Base-by-base conservation (phyloP, 1,284 basidiomycete species). In the Phylloboletellus chloephorus region DNA sequence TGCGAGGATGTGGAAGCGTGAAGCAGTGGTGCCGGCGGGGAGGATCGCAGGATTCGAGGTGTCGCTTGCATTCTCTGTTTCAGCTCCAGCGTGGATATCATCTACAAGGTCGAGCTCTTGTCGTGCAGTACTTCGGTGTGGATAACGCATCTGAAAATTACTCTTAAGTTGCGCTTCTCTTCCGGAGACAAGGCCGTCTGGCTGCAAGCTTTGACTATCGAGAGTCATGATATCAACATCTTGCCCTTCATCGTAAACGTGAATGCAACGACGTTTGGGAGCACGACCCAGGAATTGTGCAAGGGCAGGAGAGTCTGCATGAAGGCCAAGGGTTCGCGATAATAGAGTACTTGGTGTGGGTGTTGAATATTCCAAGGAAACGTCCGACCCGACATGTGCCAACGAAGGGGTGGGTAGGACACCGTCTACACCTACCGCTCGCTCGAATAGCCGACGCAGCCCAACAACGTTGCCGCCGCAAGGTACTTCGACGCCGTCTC, bases 251-350 rank as follows among this genome's bases (percentile, higher is more conserved):
- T 72, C 66, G 51, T 71, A 69, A 9, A 72, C 68, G 41, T 72
- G 71, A 46, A 88, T 80, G 30, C 67, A 63, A 31, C 80, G 73
- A 41, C 74, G 71, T 47, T 69, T 72, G 0, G 72, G 68, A 19
- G 68, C 64, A 51, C 77, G 76, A 5, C 83, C 82, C 4, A 88
- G 67, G 53, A 84, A 84, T 2, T 71, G 73, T 3, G 85, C 85
- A 24, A 88, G 69, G 3, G 81, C 78, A 17, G 82, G 79, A 3
- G 80, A 78, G 46, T 87, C 80, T 31, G 70, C 71, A 46, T 87
- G 83, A 41, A 78, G 64, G 13, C 84, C 85, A 22, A 88, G 69
- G 2, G 79, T 81, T 41, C 72, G 68, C 3, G 74, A 75, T 16
- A 85, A 52, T 39, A 74, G 67, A 8, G 69, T 69, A 26, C 61